Evolutionary conservation across 2,329 filamentous ascomycete species (phyloP).

Genomic region (Aspergillus cejpii): DNA sequence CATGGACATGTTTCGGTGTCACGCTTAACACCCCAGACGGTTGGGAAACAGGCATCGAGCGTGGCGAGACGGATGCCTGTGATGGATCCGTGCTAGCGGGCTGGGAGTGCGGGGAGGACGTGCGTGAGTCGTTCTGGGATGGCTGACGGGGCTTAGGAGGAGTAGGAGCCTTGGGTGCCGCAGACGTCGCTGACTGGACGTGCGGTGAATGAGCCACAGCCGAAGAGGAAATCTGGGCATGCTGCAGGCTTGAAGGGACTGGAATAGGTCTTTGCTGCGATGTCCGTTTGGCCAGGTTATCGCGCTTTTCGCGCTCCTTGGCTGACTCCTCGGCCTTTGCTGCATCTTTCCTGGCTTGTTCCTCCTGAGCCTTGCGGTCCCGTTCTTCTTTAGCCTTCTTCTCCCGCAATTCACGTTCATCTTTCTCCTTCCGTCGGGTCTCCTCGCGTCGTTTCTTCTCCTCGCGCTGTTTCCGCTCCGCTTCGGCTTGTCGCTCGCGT

Average conservation of each 20-base stretch:
- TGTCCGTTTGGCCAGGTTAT: constrained; percentile 46
- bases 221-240: constrained; percentile 45
- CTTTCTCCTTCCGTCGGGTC: constrained; percentile 69
- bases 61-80: constrained; percentile 56
- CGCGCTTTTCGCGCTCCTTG: constrained; percentile 37
- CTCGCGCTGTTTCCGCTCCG: constrained; percentile 75
- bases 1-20: constrained; percentile 53
- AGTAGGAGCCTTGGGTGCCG: constrained; percentile 72
- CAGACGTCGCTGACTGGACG: constrained; percentile 69
- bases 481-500: constrained; percentile 75
- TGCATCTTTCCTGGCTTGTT: constrained; percentile 49
- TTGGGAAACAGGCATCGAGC: constrained; percentile 57
- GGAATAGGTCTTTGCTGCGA: constrained; percentile 53
- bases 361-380: constrained; percentile 48
- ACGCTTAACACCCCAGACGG: constrained; percentile 59
- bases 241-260: constrained; percentile 48
- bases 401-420: constrained; percentile 56
- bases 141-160: constrained; percentile 68
- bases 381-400: constrained; percentile 58
- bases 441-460: constrained; percentile 71
- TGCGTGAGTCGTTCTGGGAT: constrained; percentile 70
- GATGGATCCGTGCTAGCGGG: constrained; percentile 50
- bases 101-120: constrained; percentile 56
- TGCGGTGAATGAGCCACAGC: constrained; percentile 65
- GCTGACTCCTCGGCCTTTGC: constrained; percentile 43